Conservation (phyloP, 305 asterid genomes). For the Plantago lanceolata region DNA sequence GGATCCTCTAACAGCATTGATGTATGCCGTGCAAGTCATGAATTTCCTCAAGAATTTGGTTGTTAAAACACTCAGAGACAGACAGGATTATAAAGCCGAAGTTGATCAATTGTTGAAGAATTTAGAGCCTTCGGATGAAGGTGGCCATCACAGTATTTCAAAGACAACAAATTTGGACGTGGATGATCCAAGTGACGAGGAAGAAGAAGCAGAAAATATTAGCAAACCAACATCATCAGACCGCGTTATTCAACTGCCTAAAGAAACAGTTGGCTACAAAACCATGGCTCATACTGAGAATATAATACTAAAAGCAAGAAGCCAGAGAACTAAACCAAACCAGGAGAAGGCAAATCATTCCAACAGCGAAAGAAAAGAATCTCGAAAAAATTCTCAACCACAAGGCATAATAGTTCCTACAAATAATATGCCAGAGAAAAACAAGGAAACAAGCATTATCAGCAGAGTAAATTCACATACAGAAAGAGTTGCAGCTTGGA, state of each 20-base stretch:
- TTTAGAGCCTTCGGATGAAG: conserved; percentile 59
- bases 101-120: conserved; percentile 27
- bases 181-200: conserved; percentile 26
- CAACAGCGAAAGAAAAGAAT: conserved; percentile 25
- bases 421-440: conserved; percentile 25
- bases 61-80: conserved; percentile 52
- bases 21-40: conserved; percentile 92
- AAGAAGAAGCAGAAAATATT: conserved; percentile 21
- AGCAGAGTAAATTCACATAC: conserved; percentile 31
- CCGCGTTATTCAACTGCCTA: conserved; percentile 16
- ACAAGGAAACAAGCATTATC: conserved; percentile 27
- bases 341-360: conserved; percentile 22
- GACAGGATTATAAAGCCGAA: conserved; percentile 53
- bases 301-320: conserved; percentile 35
- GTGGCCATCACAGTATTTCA: conserved; percentile 31
- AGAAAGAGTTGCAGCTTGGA: conserved; percentile 43
- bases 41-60: conserved; percentile 82
- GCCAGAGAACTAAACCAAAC: conserved; percentile 35
- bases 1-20: conserved; percentile 86
- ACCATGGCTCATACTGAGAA: conserved; percentile 33
- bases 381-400: conserved; percentile 19
- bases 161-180: conserved; percentile 26
- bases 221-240: conserved; percentile 23
- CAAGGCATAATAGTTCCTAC: not conserved
- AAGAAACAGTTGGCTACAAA: conserved; percentile 25